A percentile compares a stretch with the other conserved stretches of the same genome.
Conservation (phyloP, 495 filamentous ascomycete genomes). For the Xeromyces bisporus region DNA sequence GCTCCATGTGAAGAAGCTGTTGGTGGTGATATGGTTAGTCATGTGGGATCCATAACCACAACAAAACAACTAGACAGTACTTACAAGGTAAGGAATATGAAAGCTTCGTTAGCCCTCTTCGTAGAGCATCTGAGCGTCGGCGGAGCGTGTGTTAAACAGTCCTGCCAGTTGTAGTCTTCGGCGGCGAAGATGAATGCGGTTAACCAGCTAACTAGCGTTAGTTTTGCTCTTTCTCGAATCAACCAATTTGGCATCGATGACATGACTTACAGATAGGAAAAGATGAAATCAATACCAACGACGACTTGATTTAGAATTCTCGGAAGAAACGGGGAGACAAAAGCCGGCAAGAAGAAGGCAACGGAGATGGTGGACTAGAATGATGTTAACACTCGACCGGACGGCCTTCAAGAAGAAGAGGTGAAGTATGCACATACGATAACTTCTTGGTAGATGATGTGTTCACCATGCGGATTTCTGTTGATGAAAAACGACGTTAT, state of each 20-base stretch:
- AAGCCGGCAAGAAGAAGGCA: constrained; percentile 39
- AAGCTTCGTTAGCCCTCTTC: constrained; percentile 37
- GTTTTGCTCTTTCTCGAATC: no score
- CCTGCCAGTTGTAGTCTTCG: constrained; percentile 31
- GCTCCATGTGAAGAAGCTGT: neutral
- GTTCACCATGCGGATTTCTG: constrained; percentile 20
- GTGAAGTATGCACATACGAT: constrained; percentile 28
- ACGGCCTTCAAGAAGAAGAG: neutral
- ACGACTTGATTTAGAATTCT: constrained; percentile 25
- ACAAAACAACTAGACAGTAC: constrained; percentile 4
- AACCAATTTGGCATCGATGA: neutral
- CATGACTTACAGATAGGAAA: constrained; percentile 38
- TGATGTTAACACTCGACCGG: neutral
- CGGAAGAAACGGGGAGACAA: constrained; percentile 34
- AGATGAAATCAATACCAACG: constrained; percentile 39
- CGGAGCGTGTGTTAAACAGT: constrained; percentile 18
- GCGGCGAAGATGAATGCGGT: constrained; percentile 43
- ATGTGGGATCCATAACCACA: neutral
- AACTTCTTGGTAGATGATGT: constrained; percentile 37
- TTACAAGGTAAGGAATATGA: constrained; percentile 46
- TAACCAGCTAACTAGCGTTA: constrained; percentile 44
- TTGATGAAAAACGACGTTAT: constrained; percentile 39
- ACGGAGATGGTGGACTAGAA: constrained; percentile 35
- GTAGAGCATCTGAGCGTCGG: constrained; percentile 12
- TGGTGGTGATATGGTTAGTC: no score